Conservation (phyloP, 352 stramenopile species). For the Pythium sukuiense region DNA sequence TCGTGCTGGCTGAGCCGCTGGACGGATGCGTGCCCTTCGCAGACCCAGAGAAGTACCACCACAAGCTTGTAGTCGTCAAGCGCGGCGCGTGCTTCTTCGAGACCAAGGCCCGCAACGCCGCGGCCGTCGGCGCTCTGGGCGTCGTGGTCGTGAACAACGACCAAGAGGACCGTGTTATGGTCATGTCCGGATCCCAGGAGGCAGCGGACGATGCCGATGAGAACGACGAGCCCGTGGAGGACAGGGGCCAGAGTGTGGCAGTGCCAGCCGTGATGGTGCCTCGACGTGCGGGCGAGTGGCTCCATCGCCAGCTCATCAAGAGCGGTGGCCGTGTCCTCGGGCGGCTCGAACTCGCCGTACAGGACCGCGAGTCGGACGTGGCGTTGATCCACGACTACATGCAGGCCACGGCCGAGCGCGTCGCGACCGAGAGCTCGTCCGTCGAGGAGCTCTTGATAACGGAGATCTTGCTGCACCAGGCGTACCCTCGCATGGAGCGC, state of each 20-base stretch:
- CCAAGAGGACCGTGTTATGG: slow-evolving; percentile 64
- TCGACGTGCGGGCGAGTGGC: slow-evolving; percentile 59
- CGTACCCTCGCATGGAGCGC: slow-evolving; percentile 46
- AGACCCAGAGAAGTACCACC: slow-evolving; percentile 34
- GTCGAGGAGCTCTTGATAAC: background rate
- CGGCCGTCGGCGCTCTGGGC: slow-evolving; percentile 41
- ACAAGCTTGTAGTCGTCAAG: slow-evolving; percentile 51
- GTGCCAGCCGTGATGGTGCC: slow-evolving; percentile 71
- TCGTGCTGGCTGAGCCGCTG: slow-evolving; percentile 53
- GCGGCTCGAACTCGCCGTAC: slow-evolving; percentile 41
- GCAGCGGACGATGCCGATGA: slow-evolving; percentile 3
- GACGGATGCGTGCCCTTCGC: slow-evolving; percentile 50
- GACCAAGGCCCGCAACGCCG: slow-evolving; percentile 62
- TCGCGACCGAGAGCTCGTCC: too few relatives aligned
- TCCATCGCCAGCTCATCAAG: slow-evolving; percentile 28
- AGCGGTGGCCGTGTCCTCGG: slow-evolving; percentile 22
- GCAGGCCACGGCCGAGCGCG: background rate
- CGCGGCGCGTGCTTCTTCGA: slow-evolving; percentile 75
- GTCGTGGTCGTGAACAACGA: slow-evolving; percentile 72
- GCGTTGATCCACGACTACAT: slow-evolving; percentile 8
- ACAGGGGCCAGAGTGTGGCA: slow-evolving; percentile 22
- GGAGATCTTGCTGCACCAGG: slow-evolving; percentile 3
- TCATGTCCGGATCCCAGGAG: slow-evolving; percentile 61
- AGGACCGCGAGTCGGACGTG: slow-evolving; percentile 26
- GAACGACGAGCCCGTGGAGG: slow-evolving; percentile 14